phyloP scores from a whole-genome alignment of 495 filamentous ascomycete species.

The Articulospora tetracladia region DNA sequence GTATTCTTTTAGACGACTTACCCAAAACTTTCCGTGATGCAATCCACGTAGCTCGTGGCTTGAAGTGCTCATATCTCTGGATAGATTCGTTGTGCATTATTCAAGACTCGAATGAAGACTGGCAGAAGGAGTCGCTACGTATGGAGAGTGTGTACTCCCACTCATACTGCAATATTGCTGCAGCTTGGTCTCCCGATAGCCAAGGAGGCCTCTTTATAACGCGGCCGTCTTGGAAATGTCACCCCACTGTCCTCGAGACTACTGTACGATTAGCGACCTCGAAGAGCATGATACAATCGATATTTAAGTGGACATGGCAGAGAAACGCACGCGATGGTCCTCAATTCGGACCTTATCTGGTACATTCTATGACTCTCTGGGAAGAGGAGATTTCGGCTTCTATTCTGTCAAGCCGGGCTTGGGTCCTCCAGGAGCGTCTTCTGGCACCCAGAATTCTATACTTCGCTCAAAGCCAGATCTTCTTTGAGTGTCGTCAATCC shows the following conservation, averaged over 20 bases:
- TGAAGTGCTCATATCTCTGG: slow-evolving; percentile 16
- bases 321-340: neutral
- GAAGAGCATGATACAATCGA: neutral
- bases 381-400: slow-evolving; percentile 28
- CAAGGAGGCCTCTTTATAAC: neutral
- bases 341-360: neutral
- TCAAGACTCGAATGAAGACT: slow-evolving; percentile 12
- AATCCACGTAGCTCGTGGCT: slow-evolving; percentile 7
- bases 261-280: neutral
- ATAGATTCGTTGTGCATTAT: slow-evolving; percentile 18
- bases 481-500: slow-evolving; percentile 8
- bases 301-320: neutral
- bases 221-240: neutral
- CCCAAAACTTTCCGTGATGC: slow-evolving; percentile 17
- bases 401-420: slow-evolving; percentile 26
- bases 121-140: slow-evolving; percentile 11
- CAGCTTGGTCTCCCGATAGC: neutral
- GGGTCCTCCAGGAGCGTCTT: slow-evolving; percentile 18
- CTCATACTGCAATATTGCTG: neutral
- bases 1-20: slow-evolving; percentile 5
- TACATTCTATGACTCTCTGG: neutral
- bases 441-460: slow-evolving; percentile 12
- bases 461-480: slow-evolving; percentile 6
- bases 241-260: neutral
- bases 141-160: slow-evolving; percentile 20